A percentile compares a stretch with the other conserved stretches of the same genome.
phyloP scores from a whole-genome alignment of 2,329 filamentous ascomycete genomes.

The Sclerotinia spermophila region DNA sequence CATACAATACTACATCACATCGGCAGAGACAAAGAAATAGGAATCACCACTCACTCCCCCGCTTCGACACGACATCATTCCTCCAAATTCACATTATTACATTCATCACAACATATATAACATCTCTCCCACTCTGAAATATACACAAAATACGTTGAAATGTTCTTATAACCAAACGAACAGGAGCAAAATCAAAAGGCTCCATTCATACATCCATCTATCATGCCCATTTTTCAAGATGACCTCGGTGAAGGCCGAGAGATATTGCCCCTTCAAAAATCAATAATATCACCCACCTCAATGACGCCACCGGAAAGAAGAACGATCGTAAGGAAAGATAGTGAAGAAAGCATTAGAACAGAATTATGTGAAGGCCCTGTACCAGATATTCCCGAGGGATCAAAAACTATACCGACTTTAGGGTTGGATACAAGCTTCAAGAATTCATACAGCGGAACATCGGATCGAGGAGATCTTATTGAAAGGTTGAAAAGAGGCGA shows the following conservation, averaged over 20 bases:
- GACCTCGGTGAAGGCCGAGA: conserved; percentile 41
- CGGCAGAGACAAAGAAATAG: conserved; percentile 12
- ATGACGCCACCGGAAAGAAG: conserved; percentile 22
- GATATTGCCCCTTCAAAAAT: conserved; percentile 24
- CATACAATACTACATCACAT: conserved; percentile 16
- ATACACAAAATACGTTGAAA: not conserved
- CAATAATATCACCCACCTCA: conserved; percentile 29
- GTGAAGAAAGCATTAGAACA: conserved; percentile 58
- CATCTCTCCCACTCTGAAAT: not conserved
- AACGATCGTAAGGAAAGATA: conserved; percentile 42
- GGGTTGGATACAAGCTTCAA: conserved; percentile 23
- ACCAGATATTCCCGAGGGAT: conserved; percentile 28
- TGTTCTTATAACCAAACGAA: conserved; percentile 14
- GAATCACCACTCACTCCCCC: not conserved
- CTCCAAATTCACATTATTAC: not conserved
- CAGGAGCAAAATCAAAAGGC: conserved; percentile 15
- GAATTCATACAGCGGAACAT: conserved; percentile 32
- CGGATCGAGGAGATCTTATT: conserved; percentile 75
- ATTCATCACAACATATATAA: conserved; percentile 3
- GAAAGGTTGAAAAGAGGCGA: conserved; percentile 77
- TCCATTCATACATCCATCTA: conserved; percentile 19
- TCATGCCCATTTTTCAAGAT: conserved; percentile 59
- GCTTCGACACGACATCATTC: conserved; percentile 9
- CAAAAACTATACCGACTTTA: conserved; percentile 13
- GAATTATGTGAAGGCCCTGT: conserved; percentile 59